Base-by-base conservation (phyloP, 2,329 filamentous ascomycete species). In the Xylariaceae sp. region DNA sequence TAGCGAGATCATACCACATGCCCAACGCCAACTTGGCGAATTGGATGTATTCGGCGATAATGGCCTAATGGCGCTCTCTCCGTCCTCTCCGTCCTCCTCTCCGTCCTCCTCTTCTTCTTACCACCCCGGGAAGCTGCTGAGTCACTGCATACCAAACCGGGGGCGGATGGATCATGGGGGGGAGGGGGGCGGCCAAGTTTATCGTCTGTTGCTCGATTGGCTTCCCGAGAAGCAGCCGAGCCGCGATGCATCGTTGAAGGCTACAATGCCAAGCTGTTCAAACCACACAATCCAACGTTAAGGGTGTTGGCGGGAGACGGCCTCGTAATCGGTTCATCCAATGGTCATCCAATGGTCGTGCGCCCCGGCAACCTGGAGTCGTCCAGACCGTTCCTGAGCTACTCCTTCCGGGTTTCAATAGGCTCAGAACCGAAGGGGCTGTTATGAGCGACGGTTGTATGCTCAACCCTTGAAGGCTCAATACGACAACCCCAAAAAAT, bases 31-130 rank as follows among this genome's bases (percentile, higher is more conserved):
- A 27, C n/a, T 43, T n/a, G 37, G 26, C 35, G 27, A 39, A 51
- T 53, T 35, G 54, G 52, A 50, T 47, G 54, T 48, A 57, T 45
- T 56, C 51, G 51, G 54, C 54, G 57, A 57, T 37, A 52, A 7
- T 37, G 12, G 4, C 19, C 8, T 37, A 37, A 37, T 54, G 50
- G 34, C 37, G 31, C 41, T 37, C 30, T 19, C 19, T 19, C 19
- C 19, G 19, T 19, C 19, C 19, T 19, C 19, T 19, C 19, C 19
- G 19, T 19, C 19, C 19, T 19, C 19, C 19, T 19, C 19, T 19
- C 2, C 19, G 19, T 19, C 19, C 19, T 19, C 19, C 19, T 19
- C 19, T 19, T 19, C 19, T 19, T 19, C 19, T 19, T 19, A 19
- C 19, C 19, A 19, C 19, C 19, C 19, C 19, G 19, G 19, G 9